phyloP scores from a whole-genome alignment of 768 basidiomycete species.

The Rhizopogon roseolus region DNA sequence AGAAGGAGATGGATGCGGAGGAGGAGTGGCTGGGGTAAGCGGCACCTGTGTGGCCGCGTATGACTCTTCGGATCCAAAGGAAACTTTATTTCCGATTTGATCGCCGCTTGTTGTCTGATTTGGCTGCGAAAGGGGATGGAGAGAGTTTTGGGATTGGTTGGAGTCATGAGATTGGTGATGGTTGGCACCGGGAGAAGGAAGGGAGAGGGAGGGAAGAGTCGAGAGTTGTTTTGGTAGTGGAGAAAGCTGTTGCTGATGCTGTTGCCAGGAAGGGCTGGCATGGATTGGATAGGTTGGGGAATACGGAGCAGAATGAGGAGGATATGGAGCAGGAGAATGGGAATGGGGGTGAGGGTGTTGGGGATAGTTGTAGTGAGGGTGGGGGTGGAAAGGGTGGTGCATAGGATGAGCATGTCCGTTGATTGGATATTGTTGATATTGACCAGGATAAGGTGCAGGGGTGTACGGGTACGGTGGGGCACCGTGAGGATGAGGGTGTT shows the following conservation, averaged over 20 bases:
- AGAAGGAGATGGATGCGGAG: background rate
- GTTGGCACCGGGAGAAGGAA: background rate
- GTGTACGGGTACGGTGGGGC: background rate
- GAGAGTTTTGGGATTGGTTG: too few species aligned
- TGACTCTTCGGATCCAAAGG: background rate
- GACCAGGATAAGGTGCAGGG: constrained; percentile 22
- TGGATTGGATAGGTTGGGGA: constrained; percentile 18
- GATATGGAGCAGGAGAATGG: constrained; percentile 22
- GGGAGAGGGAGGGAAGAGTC: constrained; percentile 34
- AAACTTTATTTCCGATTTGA: background rate
- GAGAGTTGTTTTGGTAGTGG: constrained; percentile 63
- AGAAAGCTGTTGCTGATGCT: constrained; percentile 39
- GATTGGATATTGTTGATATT: constrained; percentile 37
- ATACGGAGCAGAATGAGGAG: constrained; percentile 29
- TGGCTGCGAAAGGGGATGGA: background rate
- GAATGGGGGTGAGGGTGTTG: constrained; percentile 25
- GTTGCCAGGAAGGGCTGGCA: constrained; percentile 38
- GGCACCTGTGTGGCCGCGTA: constrained; percentile 13
- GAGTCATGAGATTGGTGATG: too few species aligned
- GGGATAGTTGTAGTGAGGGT: constrained; percentile 30
- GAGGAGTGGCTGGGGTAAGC: constrained; percentile 12
- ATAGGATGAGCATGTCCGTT: constrained; percentile 32
- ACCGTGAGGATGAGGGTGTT: constrained; percentile 26
- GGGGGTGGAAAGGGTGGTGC: constrained; percentile 29
- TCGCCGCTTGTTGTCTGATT: constrained; percentile 4